Base-by-base conservation (phyloP, 2,329 filamentous ascomycete genomes). In the Phymatotrichopsis omnivora region DNA sequence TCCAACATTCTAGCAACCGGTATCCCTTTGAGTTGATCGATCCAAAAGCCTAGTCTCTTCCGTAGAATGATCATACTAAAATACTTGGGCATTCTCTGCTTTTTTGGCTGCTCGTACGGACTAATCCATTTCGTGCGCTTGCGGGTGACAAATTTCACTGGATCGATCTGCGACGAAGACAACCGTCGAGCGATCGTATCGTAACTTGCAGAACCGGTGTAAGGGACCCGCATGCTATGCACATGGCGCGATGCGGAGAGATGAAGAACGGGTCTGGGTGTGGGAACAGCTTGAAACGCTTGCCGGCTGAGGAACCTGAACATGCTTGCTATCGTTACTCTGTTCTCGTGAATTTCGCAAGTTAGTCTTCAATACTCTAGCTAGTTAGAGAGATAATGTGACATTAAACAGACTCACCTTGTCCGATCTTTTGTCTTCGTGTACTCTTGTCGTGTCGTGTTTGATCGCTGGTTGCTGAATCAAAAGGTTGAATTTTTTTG, bases 171-270 rank as follows among this genome's bases (percentile, higher is more conserved):
- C 6, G 35, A 42, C n/a, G n/a, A n/a, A 35, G 28, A 33, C 36
- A 46, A 30, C 25, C 43, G 43, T 34, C 36, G 43, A 47, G 37
- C n/a, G 20, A 47, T 41, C 2, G 22, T 47, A 41, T 47, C 43
- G 27, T 47, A 47, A 34, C 36, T 42, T n/a, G 43, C 36, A 37
- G 36, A 37, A 3, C 22, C 42, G 24, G 33, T 20, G 16, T 45
- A 45, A 23, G 36, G 43, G 28, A 29, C 8, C 20, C 34, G 36
- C 36, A 28, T 28, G 7, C 28, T 40, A 29, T 46, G 43, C 20
- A 42, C 23, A 24, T 25, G 37, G 43, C 43, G 36, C 34, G 43
- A 46, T n/a, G n/a, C n/a, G n/a, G n/a, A 46, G 33, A 30, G 12
- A 28, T 5, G 17, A 19, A 39, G 5, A 39, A 23, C 20, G 20